These are phyloP conservation scores for Melanomma pulvis-pyrius DNA, from an alignment of 495 filamentous ascomycete species.

Conservation along the genomic window DNA sequence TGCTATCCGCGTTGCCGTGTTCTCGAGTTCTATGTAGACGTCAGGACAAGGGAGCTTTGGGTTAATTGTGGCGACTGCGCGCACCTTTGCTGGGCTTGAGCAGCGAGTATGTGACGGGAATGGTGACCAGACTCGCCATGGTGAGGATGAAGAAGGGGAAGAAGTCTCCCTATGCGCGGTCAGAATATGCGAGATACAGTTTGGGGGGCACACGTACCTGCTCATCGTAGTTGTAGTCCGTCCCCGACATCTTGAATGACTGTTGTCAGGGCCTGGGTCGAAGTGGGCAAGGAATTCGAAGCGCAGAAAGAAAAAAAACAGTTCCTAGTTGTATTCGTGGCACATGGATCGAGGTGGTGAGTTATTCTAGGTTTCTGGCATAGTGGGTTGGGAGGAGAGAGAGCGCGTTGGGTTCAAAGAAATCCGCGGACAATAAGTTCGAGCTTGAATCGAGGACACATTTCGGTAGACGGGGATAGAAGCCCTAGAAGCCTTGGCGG, in stretches of 20 bases:
- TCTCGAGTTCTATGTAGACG: conserved; percentile 59
- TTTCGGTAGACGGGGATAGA: neutral
- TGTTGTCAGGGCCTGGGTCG: neutral
- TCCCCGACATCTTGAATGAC: conserved; percentile 53
- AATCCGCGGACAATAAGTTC: neutral
- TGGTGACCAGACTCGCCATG: conserved; percentile 79
- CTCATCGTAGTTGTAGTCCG: conserved; percentile 98
- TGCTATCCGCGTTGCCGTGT: conserved; percentile 67
- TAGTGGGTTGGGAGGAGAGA: neutral
- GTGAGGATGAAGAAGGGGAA: conserved; percentile 98
- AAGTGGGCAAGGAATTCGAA: neutral
- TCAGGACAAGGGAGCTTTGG: neutral
- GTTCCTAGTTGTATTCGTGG: neutral
- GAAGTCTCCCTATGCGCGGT: conserved; percentile 75
- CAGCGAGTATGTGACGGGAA: conserved; percentile 87
- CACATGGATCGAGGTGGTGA: neutral
- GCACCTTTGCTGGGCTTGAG: conserved; percentile 75
- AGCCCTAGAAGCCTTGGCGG: conserved; percentile 4
- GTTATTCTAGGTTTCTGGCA: neutral
- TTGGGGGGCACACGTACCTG: conserved; percentile 55
- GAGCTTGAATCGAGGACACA: conserved; percentile 4
- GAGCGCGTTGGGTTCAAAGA: neutral
- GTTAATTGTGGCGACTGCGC: conserved; percentile 13
- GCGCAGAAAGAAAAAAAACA: neutral
- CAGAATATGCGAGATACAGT: conserved; percentile 15